Conservation (phyloP, 139 green algal genomes). For the Trebouxia sp. region DNA sequence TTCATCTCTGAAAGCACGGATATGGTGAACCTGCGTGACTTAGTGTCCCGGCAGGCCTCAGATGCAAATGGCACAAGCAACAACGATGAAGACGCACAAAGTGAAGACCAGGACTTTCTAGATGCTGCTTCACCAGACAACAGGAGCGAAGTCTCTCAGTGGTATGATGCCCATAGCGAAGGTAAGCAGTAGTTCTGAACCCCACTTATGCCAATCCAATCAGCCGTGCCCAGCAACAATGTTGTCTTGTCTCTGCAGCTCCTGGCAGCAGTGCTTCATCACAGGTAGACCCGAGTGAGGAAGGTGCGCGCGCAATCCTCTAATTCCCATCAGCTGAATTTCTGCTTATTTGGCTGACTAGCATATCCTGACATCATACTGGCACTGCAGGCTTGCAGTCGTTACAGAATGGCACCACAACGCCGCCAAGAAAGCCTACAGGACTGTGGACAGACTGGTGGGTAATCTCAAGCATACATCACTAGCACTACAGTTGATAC, state of each 20-base stretch:
- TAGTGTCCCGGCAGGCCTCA: background rate
- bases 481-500: no score
- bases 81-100: background rate
- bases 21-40: background rate
- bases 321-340: no score
- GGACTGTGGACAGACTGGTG: no score
- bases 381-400: no score
- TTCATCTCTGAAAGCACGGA: background rate
- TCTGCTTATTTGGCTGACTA: no score
- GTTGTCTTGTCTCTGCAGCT: background rate
- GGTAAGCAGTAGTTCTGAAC: background rate
- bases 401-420: no score
- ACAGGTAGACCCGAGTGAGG: background rate
- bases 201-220: no score
- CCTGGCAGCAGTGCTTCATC: background rate
- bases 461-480: no score
- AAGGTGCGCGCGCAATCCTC: background rate
- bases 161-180: background rate
- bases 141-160: conserved; percentile 4
- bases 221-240: no score
- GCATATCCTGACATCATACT: no score
- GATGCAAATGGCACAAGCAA: background rate
- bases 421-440: no score
- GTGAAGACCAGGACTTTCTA: background rate
- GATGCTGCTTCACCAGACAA: background rate